Evolutionary conservation across 2,329 filamentous ascomycete species (phyloP), one percentile per base, ranked within the genome.

Genomic region (Teratosphaeriaceae sp.): DNA sequence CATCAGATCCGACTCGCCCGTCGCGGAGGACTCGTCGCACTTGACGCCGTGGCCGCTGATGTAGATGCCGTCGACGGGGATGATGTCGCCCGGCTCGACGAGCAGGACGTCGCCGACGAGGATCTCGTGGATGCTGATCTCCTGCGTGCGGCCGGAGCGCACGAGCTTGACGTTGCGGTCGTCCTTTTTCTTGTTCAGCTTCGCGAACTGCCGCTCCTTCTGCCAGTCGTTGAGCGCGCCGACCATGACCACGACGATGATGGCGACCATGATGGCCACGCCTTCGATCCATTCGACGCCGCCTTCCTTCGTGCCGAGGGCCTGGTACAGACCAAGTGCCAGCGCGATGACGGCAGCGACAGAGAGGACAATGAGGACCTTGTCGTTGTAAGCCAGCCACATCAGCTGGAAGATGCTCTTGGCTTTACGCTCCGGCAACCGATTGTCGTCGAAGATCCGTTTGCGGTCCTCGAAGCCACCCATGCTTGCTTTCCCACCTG

Each of bases 331-430:
- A 36, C 85, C 85, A 30, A 89, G 75, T 1, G 79, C 80, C 21
- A 89, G 70, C 2, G 85, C 88, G 26, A 89, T 79, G n/a, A 77
- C 70, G 1, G 84, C 85, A 5, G 84, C 84, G 18, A 80, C 71
- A 1, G 82, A 83, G 45, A 88, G 70, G 3, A 88, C 66, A 42
- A 88, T 84, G 40, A 88, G 68, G 9, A 89, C 79, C 56, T 88
- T 88, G 64, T 89, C 85, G 58, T 88, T 88, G 65, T 86, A 87
- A 1, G 84, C 84, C 55, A 87, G 83, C 85, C 85, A 88, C 49
- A 86, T 84, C 33, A 88, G 66, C 56, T 81, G 72, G 47, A 83
- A 69, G 40, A 88, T 79, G 27, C 71, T 80, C 60, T 86, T 88
- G 19, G 80, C 70, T 55, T 83, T 84, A 54, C 78, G 78, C 51